Evolutionary conservation across 345 rosid genomes (phyloP).

Genomic region (Acer negundo): DNA sequence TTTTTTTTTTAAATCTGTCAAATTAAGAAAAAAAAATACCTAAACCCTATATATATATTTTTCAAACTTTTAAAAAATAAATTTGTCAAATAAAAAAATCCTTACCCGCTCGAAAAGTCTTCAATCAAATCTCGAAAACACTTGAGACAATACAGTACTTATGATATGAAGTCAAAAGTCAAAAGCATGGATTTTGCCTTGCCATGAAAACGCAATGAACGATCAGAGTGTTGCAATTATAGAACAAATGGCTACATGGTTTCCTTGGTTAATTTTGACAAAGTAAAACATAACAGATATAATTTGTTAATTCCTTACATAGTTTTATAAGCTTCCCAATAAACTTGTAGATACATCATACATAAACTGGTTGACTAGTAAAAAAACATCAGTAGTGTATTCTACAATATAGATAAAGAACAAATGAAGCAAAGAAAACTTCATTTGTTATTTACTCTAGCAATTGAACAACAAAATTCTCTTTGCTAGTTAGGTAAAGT

Average conservation of each 20-base stretch:
- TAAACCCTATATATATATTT: too few species aligned
- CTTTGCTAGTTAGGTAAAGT: constrained; percentile 3
- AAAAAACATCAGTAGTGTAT: not conserved
- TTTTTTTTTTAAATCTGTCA: too few species aligned
- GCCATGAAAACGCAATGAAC: not conserved
- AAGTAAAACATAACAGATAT: not conserved
- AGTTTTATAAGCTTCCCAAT: not conserved
- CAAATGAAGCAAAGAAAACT: not conserved
- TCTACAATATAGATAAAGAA: not conserved
- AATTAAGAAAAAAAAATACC: too few species aligned
- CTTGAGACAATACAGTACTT: not conserved
- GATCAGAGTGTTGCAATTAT: not conserved
- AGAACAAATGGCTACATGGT: not conserved
- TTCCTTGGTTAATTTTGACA: not conserved
- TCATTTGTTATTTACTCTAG: constrained; percentile 8
- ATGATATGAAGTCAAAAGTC: too few species aligned
- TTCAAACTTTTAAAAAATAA: too few species aligned
- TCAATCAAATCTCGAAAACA: too few species aligned
- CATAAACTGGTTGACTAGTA: not conserved
- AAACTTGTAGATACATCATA: not conserved
- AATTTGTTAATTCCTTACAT: not conserved
- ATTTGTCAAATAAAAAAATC: too few species aligned
- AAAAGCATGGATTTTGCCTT: not conserved
- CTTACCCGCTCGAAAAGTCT: too few species aligned
- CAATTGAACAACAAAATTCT: constrained; percentile 17